Base-by-base conservation (phyloP, 129 eudicot species). In the Centrapalus pauciflorus region DNA sequence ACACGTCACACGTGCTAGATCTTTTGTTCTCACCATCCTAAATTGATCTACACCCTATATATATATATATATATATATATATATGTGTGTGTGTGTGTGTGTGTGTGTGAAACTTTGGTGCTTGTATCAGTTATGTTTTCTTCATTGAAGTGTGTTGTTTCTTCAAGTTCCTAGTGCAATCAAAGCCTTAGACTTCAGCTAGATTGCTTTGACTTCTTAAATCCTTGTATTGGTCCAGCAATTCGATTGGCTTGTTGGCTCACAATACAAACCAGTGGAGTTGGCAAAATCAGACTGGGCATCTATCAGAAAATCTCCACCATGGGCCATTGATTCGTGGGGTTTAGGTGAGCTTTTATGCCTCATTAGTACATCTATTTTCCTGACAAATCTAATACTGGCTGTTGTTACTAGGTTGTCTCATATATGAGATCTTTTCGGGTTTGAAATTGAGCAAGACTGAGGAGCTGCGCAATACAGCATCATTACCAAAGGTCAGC, bases 281-380 rank as follows among this genome's bases (percentile, higher is more conserved):
- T 35, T 93, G 79, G 81, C 76, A 41, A 89, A 89, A 64, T 78
- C 96, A 63, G 99, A 93, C 72, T 93, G 96, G 96, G 77, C 81
- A 52, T 71, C 86, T 41, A 76, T 93, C 43, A 86, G 95, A 67
- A 89, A 84, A 32, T 93, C 99, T 57, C 95, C 96, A 65, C 88
- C 96, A 51, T 93, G 99, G 99, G 87, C 95, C 62, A 80, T 93
- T 64, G 99, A 93, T 80, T 89, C 99, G 14, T 93, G 99, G 99
- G 99, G 99, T 67, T 76, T 93, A 85, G 96, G 99, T 93, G 77
- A 77, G 80, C 66, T 56, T 41, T 77, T 58, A 56, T 19, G 45
- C 43, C 55, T 55, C 28, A 50, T 38, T n/a, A n/a, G n/a, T n/a
- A n/a, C n/a, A 4, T 24, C n/a, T 23, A 40, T 41, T 59, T 37